Percentiles rank a stretch among this genome's conserved stretches.
Evolutionary conservation across 768 basidiomycete species (phyloP).

Genomic region (Rhodotorula babjevae): DNA sequence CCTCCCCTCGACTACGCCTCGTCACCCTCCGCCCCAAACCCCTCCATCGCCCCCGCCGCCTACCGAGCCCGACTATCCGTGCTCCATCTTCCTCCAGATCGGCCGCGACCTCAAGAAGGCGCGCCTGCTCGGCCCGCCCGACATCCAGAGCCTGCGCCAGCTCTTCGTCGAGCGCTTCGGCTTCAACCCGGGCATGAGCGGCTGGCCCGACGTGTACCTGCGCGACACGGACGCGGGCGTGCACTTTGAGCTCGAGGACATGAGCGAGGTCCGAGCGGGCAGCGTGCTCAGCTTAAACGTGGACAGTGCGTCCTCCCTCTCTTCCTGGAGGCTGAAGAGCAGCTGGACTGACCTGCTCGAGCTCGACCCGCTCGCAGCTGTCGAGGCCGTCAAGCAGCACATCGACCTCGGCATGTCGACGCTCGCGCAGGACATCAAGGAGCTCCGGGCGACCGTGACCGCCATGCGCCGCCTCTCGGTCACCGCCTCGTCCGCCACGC

Average conservation of each 20-base stretch:
- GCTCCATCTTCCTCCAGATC: constrained; percentile 68
- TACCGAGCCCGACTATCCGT: constrained; percentile 6
- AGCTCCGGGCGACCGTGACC: constrained; percentile 66
- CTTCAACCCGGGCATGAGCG: constrained; percentile 72
- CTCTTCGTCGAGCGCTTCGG: constrained; percentile 92
- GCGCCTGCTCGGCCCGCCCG: constrained; percentile 55
- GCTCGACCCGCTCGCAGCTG: constrained; percentile 55
- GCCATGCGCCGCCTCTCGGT: constrained; percentile 56
- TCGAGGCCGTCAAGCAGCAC: constrained; percentile 98
- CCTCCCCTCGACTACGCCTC: too few species aligned
- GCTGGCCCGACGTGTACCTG: constrained; percentile 61
- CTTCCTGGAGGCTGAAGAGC: too few species aligned
- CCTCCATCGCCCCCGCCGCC: constrained; percentile 1
- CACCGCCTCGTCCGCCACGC: constrained; percentile 45
- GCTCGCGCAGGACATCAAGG: constrained; percentile 82
- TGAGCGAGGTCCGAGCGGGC: constrained; percentile 83
- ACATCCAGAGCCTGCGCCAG: constrained; percentile 70
- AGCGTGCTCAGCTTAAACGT: constrained; percentile 87
- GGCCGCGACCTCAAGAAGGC: constrained; percentile 47
- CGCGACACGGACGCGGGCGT: constrained; percentile 87
- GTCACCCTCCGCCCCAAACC: background rate
- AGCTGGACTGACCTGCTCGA: background rate
- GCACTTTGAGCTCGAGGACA: constrained; percentile 91
- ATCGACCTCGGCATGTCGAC: constrained; percentile 84
- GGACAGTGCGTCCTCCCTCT: constrained; percentile 66